A percentile compares a stretch with the other conserved stretches of the same genome.
Conservation (phyloP, 495 filamentous ascomycete genomes). For the Talaromyces proteolyticus region DNA sequence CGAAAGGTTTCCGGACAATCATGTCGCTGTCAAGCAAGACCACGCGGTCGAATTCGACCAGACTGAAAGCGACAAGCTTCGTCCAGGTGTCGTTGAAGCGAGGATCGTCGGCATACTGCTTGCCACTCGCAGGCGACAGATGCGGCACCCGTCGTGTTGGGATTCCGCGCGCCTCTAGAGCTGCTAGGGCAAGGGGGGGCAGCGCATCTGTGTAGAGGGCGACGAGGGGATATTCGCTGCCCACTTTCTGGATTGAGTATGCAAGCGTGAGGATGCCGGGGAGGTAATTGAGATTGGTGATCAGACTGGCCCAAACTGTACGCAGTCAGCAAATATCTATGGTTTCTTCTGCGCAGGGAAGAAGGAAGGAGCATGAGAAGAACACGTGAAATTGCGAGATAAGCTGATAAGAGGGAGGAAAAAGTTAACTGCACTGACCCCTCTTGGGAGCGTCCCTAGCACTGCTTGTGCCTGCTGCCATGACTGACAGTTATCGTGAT, state of each 20-base stretch:
- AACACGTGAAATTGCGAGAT: too few relatives aligned
- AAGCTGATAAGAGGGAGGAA: neutral
- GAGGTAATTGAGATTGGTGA: slow-evolving; percentile 72
- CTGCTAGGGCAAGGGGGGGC: slow-evolving; percentile 51
- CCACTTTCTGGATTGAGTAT: slow-evolving; percentile 52
- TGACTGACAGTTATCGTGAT: neutral
- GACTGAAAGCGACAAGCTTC: slow-evolving; percentile 71
- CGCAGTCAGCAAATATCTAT: slow-evolving; percentile 9
- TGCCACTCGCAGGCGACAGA: slow-evolving; percentile 51
- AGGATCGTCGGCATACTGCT: slow-evolving; percentile 57
- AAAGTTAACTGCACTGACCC: neutral
- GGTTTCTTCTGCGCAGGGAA: too few relatives aligned
- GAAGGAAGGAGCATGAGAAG: too few relatives aligned
- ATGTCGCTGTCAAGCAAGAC: slow-evolving; percentile 84
- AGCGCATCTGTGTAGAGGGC: slow-evolving; percentile 72
- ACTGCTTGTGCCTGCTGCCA: neutral
- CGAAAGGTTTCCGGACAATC: slow-evolving; percentile 73
- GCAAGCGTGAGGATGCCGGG: slow-evolving; percentile 68
- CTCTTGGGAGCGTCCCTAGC: neutral
- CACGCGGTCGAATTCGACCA: slow-evolving; percentile 64
- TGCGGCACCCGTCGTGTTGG: slow-evolving; percentile 54
- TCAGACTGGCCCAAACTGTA: slow-evolving; percentile 70
- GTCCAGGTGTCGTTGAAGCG: slow-evolving; percentile 82
- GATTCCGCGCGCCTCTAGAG: slow-evolving; percentile 59
- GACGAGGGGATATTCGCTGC: slow-evolving; percentile 64